Conservation (phyloP, 352 stramenopile genomes). For the Phytophthora podocarpi region DNA sequence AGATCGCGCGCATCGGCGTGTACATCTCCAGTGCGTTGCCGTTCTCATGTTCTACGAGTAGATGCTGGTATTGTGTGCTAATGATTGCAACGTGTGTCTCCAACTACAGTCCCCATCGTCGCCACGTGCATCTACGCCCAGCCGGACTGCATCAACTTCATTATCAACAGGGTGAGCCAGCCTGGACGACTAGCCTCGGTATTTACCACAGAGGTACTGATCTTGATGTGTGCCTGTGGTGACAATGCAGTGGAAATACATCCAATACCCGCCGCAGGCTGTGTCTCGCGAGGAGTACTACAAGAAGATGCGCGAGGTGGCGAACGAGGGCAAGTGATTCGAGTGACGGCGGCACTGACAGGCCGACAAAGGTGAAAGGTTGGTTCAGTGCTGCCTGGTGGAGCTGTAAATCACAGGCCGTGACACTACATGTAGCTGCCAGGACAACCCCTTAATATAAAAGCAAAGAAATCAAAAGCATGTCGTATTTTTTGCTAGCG, state of each 20-base stretch:
- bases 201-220: too few species aligned
- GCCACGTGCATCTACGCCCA: constrained; percentile 86
- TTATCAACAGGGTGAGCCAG: constrained; percentile 59
- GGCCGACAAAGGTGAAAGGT: neutral
- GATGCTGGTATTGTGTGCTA: neutral
- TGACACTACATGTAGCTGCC: neutral
- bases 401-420: neutral
- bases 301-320: constrained; percentile 76
- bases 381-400: neutral
- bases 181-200: neutral
- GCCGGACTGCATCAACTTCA: constrained; percentile 84
- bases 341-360: neutral
- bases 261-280: constrained; percentile 80
- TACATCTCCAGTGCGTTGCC: constrained; percentile 68
- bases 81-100: neutral
- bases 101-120: constrained; percentile 65
- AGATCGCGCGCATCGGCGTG: constrained; percentile 70
- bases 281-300: constrained; percentile 80
- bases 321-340: constrained; percentile 55
- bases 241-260: constrained; percentile 77
- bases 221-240: neutral
- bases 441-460: constrained; percentile 17
- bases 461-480: constrained; percentile 27
- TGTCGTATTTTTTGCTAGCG: constrained; percentile 20
- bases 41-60: neutral